phyloP scores from a whole-genome alignment of 768 basidiomycete species.

The Auricularia sp. region DNA sequence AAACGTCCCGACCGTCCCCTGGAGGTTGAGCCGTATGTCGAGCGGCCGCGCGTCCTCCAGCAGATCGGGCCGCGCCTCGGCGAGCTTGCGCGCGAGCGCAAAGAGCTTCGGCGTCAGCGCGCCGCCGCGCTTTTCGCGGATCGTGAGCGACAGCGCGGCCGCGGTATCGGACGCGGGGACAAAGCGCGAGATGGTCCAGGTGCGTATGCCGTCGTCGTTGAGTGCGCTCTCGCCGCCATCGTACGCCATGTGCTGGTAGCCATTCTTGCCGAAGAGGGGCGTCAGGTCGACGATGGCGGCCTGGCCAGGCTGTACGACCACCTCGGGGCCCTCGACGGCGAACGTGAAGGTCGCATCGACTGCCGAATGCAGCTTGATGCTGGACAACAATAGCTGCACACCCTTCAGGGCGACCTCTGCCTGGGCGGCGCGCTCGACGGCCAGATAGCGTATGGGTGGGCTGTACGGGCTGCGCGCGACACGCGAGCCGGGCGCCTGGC shows the following conservation, averaged over 20 bases:
- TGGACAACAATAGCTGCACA: neutral
- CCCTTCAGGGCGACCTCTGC: constrained; percentile 6
- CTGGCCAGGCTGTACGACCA: constrained; percentile 31
- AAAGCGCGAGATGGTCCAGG: constrained; percentile 48
- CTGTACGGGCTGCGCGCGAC: constrained; percentile 41
- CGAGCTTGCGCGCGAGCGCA: constrained; percentile 33
- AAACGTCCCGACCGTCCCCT: constrained; percentile 48
- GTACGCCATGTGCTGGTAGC: constrained; percentile 44
- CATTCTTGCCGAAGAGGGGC: constrained; percentile 34
- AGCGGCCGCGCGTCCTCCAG: constrained; percentile 30
- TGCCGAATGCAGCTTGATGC: constrained; percentile 32
- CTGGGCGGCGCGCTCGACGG: constrained; percentile 32
- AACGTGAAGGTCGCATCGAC: constrained; percentile 49
- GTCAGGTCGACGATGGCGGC: constrained; percentile 46
- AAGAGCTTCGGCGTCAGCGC: constrained; percentile 49
- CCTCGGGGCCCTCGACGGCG: constrained; percentile 19
- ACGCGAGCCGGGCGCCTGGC: constrained; percentile 27
- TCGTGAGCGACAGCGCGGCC: constrained; percentile 27
- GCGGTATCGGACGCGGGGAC: constrained; percentile 1
- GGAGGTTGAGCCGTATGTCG: constrained; percentile 32
- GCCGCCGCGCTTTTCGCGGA: constrained; percentile 44
- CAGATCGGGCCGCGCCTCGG: constrained; percentile 28
- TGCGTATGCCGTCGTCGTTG: constrained; percentile 54
- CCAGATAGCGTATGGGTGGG: constrained; percentile 43
- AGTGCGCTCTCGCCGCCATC: constrained; percentile 28